These are phyloP conservation scores for Dittrichia graveolens DNA, from an alignment of 129 eudicot genomes.

Conservation along the genomic window DNA sequence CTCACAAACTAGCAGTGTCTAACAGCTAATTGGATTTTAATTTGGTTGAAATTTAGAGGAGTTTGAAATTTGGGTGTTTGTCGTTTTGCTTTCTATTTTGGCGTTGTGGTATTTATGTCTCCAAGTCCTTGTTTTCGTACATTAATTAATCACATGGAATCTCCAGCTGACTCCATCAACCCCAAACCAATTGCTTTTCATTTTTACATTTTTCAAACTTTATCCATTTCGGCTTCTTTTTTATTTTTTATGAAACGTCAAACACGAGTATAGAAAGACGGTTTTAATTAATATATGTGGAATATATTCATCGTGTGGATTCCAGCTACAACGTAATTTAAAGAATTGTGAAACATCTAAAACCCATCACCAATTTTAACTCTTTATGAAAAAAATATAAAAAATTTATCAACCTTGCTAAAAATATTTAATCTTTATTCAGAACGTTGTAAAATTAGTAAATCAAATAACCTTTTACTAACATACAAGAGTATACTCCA, in stretches of 20 bases:
- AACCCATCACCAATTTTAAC: too few species aligned
- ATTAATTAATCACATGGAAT: not conserved
- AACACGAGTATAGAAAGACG: not conserved
- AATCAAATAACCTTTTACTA: too few species aligned
- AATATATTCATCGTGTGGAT: too few species aligned
- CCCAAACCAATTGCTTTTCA: not conserved
- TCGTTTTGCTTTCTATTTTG: constrained; percentile 11
- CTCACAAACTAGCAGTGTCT: too few species aligned
- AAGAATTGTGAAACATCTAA: too few species aligned
- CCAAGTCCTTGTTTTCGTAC: constrained; percentile 13
- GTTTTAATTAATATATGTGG: too few species aligned
- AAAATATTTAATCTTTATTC: too few species aligned
- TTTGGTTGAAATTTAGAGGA: constrained; percentile 3
- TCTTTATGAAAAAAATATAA: too few species aligned
- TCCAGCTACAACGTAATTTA: too few species aligned
- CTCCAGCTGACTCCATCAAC: constrained; percentile 16
- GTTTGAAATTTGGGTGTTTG: constrained; percentile 18
- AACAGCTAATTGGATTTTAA: constrained; percentile 7
- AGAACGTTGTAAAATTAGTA: too few species aligned
- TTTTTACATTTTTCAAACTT: not conserved
- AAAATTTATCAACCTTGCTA: too few species aligned
- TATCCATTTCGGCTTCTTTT: not conserved
- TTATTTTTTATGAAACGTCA: not conserved
- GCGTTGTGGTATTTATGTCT: not conserved
- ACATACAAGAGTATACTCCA: too few species aligned